Evolutionary conservation across 2,329 filamentous ascomycete species (phyloP).

Genomic region (Phoma sp.): DNA sequence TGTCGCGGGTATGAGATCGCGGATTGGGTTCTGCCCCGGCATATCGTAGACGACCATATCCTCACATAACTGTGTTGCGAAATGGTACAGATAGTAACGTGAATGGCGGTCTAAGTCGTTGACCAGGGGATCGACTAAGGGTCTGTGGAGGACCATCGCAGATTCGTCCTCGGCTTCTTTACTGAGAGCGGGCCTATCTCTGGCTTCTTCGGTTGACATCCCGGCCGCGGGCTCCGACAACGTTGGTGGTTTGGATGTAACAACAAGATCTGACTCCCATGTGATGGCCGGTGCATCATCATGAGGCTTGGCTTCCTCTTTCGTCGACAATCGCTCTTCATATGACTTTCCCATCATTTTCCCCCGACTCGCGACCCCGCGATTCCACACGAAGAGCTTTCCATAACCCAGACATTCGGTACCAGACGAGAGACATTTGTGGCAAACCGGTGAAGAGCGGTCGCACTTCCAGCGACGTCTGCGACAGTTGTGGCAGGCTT

Average conservation of each 20-base stretch:
- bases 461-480: conserved; percentile 67
- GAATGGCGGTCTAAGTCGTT: conserved; percentile 58
- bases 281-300: conserved; percentile 22
- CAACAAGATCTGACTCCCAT: conserved; percentile 24
- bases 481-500: conserved; percentile 67
- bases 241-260: conserved; percentile 8
- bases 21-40: conserved; percentile 55
- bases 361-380: conserved; percentile 58
- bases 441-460: conserved; percentile 64
- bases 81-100: conserved; percentile 57
- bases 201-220: background rate
- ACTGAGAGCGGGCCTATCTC: conserved; percentile 2
- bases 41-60: conserved; percentile 60
- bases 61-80: conserved; percentile 59
- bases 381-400: conserved; percentile 66
- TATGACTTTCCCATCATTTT: conserved; percentile 63
- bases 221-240: conserved; percentile 1
- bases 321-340: conserved; percentile 42
- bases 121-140: conserved; percentile 62
- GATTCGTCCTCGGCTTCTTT: conserved; percentile 15
- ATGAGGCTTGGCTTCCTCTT: conserved; percentile 36
- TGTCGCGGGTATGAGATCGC: conserved; percentile 56
- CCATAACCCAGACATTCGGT: conserved; percentile 68
- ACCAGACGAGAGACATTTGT: conserved; percentile 64
- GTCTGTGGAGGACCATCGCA: conserved; percentile 45